Evolutionary conservation across 371 early-diverging fungal species (phyloP), one percentile per base, ranked within the genome.

Genomic region (Lichtheimia corymbifera): DNA sequence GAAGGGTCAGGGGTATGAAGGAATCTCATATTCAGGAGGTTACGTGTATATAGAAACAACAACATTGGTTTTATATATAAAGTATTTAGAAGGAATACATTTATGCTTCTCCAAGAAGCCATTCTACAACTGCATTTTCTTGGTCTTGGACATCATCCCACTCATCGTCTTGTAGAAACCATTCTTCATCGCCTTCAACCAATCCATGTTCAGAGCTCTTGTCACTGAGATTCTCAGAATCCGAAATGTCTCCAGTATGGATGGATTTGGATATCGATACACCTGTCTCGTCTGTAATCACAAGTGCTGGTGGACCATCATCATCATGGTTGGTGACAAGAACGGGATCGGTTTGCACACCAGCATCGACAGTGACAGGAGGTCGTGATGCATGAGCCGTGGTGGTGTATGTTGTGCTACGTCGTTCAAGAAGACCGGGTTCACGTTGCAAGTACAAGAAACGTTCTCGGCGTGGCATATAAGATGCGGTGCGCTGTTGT

Each of bases 361-460:
- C 43, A 3, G 61, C 53, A 51, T 67, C 60, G 51, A 63, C 61
- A 2, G 55, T 28, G 47, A 49, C 35, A 20, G 58, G 25, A 1
- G 28, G 43, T 17, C 17, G 40, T 6, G 24, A 47, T 35, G 47
- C 3, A 35, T 28, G 18, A 18, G 58, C 9, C 1, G 64, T 55
- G 11, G 55, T 64, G 1, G 68, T 56, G 24, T 65, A 35, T 35
- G 35, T 35, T 35, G 35, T 66, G 50, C 67, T 64, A 30, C 55
- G 40, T 15, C 28, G 63, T 45, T 69, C 76, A 13, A 75, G 61
- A 49, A 68, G 67, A 27, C 67, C 69, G 11, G 77, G 72, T 17
- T 74, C 72, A 28, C 72, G 71, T n/a, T 77, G 77, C 3, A 77
- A 41, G 17, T 74, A 74, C 20, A 77, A 51, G 56, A 77, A 77